phyloP scores from a whole-genome alignment of 1,284 basidiomycete genomes.

The Rhodotorula mucilaginosa region DNA sequence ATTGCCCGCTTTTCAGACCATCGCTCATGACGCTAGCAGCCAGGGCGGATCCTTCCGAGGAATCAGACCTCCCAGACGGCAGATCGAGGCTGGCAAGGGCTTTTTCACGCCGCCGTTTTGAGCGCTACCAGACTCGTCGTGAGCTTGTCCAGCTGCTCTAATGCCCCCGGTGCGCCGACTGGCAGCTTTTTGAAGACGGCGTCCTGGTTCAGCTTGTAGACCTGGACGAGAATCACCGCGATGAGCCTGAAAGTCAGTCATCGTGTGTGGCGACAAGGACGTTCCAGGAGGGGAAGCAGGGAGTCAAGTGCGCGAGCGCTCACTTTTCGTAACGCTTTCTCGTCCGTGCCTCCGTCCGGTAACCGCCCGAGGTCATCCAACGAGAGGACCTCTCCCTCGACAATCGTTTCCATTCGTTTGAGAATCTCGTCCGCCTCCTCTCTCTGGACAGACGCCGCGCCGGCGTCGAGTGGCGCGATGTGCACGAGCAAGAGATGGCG shows the following conservation, averaged over 20 bases:
- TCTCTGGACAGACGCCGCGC: too few relatives aligned
- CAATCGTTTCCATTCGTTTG: constrained; percentile 57
- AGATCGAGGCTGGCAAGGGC: too few relatives aligned
- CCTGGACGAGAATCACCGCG: background rate
- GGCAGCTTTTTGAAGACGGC: constrained; percentile 52
- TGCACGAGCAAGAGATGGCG: constrained; percentile 70
- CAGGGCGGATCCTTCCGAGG: too few relatives aligned
- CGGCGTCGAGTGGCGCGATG: constrained; percentile 51
- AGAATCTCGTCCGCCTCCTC: constrained; percentile 53
- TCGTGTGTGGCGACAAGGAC: background rate
- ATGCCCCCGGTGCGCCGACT: constrained; percentile 52
- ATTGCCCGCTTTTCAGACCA: too few relatives aligned
- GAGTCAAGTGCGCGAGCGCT: background rate
- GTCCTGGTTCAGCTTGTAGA: constrained; percentile 70
- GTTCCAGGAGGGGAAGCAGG: background rate
- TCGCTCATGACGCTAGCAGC: too few relatives aligned
- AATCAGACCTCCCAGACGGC: too few relatives aligned
- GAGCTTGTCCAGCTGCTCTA: constrained; percentile 60
- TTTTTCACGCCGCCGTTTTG: constrained; percentile 61
- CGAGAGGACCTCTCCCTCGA: constrained; percentile 58
- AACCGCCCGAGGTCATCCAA: constrained; percentile 48
- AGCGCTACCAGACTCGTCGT: constrained; percentile 73
- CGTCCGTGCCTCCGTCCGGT: constrained; percentile 45
- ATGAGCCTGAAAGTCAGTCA: background rate
- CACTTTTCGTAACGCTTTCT: constrained; percentile 65